phyloP scores from a whole-genome alignment of 768 basidiomycete species.

The Pholiota microspora region DNA sequence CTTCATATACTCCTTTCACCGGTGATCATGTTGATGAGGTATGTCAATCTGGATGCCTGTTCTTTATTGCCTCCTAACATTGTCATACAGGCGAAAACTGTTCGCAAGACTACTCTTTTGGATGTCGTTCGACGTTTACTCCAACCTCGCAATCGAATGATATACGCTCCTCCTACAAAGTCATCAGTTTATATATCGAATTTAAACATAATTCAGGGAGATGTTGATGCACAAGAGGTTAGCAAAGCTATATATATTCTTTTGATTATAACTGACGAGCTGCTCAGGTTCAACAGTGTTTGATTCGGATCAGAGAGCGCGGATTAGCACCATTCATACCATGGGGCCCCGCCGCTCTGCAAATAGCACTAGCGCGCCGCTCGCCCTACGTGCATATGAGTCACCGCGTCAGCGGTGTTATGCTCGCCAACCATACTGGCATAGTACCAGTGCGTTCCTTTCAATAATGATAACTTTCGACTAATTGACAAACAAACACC shows the following conservation, averaged over 20 bases:
- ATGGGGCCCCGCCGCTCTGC: constrained; percentile 98
- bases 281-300: constrained; percentile 98
- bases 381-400: constrained; percentile 86
- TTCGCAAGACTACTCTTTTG: constrained; percentile 92
- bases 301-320: constrained; percentile 93
- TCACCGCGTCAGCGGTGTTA: constrained; percentile 94
- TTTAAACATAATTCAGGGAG: constrained; percentile 98
- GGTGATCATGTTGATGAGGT: constrained; percentile 97
- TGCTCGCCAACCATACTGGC: constrained; percentile 99
- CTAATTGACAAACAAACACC: too few species aligned
- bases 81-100: constrained; percentile 80
- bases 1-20: constrained; percentile 97
- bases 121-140: constrained; percentile 98
- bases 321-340: constrained; percentile 98
- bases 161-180: constrained; percentile 86
- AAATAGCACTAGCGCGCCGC: constrained; percentile 90
- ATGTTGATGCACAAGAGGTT: constrained; percentile 98
- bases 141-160: constrained; percentile 98
- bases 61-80: too few species aligned
- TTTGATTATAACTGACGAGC: not conserved
- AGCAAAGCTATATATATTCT: constrained; percentile 19
- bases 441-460: constrained; percentile 78
- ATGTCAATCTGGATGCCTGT: too few species aligned
- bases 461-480: too few species aligned
- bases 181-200: constrained; percentile 96